phyloP scores from a whole-genome alignment of 2,329 filamentous ascomycete species.

The Apiospora kogelbergensis region DNA sequence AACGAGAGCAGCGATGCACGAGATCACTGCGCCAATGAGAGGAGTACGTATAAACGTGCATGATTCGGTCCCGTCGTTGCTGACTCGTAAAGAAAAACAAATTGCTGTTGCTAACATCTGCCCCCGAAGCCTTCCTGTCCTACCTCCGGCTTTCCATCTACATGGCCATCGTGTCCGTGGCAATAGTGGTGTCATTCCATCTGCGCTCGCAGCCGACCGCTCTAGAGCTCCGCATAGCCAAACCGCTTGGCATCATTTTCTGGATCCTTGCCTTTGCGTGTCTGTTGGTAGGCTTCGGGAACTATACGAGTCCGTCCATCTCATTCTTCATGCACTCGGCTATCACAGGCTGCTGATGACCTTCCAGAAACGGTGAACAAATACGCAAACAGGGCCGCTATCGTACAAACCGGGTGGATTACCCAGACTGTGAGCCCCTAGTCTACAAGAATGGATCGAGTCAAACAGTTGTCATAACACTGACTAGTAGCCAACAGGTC shows the following conservation, averaged over 20 bases:
- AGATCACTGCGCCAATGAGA: constrained; percentile 78
- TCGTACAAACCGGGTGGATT: constrained; percentile 93
- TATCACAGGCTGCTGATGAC: not conserved
- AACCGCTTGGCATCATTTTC: constrained; percentile 84
- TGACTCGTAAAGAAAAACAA: constrained; percentile 1
- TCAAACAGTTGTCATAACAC: not conserved
- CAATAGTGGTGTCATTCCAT: constrained; percentile 92
- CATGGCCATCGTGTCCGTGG: constrained; percentile 85
- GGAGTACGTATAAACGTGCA: constrained; percentile 47
- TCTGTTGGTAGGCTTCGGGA: constrained; percentile 73
- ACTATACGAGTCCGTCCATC: constrained; percentile 72
- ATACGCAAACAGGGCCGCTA: constrained; percentile 74
- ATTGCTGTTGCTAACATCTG: not conserved
- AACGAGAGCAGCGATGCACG: constrained; percentile 74
- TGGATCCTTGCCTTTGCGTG: constrained; percentile 81
- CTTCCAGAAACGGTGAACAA: constrained; percentile 66
- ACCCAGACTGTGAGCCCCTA: constrained; percentile 70
- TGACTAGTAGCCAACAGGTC: constrained; percentile 42
- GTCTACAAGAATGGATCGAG: not conserved
- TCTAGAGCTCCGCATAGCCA: constrained; percentile 73
- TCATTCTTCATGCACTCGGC: not conserved
- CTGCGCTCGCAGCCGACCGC: constrained; percentile 70
- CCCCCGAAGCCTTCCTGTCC: constrained; percentile 69
- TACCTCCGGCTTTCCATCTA: constrained; percentile 89
- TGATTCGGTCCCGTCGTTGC: not conserved